These are phyloP conservation scores for Adansonia madagascariensis DNA, from an alignment of 441 rosid species.

Conservation along the genomic window DNA sequence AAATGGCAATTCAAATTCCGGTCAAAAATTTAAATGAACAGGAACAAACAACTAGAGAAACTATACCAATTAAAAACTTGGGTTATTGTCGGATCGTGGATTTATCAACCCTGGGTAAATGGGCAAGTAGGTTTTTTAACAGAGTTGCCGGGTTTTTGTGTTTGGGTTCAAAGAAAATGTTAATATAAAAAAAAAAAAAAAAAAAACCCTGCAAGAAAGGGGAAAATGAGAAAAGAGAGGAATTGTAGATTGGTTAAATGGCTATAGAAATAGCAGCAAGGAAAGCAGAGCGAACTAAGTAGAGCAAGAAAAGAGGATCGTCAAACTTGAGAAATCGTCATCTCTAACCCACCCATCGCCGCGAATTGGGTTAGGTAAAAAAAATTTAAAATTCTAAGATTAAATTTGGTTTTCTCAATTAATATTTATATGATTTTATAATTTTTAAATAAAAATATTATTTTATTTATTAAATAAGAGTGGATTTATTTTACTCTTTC, in stretches of 20 bases:
- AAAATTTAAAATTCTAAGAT: no score
- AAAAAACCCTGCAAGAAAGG: no score
- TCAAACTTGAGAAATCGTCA: background rate
- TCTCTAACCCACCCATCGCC: no score
- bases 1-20: background rate
- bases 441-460: no score
- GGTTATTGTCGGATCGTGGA: conserved; percentile 10
- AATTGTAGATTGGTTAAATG: background rate
- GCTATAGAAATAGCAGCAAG: background rate
- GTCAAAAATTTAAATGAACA: background rate
- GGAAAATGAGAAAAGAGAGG: background rate
- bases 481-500: no score
- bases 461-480: no score
- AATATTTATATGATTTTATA: no score
- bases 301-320: background rate
- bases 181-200: background rate
- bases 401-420: no score
- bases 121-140: conserved; percentile 12
- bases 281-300: background rate
- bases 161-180: background rate
- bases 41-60: background rate
- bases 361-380: no score
- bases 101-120: background rate
- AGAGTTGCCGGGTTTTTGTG: background rate
- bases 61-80: background rate